phyloP scores from a whole-genome alignment of 148 eudicot genomes.

The Rhododendron williamsianum region DNA sequence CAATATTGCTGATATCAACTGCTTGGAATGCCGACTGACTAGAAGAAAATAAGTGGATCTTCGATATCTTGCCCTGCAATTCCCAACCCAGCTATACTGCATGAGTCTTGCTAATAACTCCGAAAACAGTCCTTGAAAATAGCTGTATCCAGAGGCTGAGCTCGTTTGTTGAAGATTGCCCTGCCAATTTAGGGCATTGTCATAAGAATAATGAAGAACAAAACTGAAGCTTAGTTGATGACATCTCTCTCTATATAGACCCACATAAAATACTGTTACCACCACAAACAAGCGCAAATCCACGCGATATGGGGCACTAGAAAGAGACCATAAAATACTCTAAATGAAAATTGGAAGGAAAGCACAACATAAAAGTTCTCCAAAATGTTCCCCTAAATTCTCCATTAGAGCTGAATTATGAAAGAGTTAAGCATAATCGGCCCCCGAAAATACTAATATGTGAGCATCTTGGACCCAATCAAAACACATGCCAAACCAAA shows the following conservation, averaged over 20 bases:
- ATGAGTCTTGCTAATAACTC: constrained; percentile 1
- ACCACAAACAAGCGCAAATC: not conserved
- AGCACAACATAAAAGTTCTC: not conserved
- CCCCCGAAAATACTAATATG: not conserved
- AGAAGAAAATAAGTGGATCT: not conserved
- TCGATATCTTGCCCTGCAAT: constrained; percentile 6
- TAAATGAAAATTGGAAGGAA: not conserved
- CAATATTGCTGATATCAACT: not conserved
- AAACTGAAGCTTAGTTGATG: not conserved
- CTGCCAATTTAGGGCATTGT: not conserved
- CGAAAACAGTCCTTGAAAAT: not conserved
- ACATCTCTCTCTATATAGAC: not conserved
- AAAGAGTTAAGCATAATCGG: not conserved
- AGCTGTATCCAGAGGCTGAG: constrained; percentile 11
- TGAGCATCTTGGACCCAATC: not conserved
- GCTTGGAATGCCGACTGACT: not conserved
- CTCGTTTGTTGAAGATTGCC: not conserved
- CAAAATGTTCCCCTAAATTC: not conserved
- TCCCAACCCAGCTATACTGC: not conserved
- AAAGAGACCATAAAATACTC: not conserved
- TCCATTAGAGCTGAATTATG: not conserved
- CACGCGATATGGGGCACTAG: not conserved
- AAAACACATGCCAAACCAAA: not conserved
- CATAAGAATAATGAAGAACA: not conserved
- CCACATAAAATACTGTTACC: not conserved